Base-by-base conservation (phyloP, 2,329 filamentous ascomycete genomes). In the Neocatenulostroma microsporum region DNA sequence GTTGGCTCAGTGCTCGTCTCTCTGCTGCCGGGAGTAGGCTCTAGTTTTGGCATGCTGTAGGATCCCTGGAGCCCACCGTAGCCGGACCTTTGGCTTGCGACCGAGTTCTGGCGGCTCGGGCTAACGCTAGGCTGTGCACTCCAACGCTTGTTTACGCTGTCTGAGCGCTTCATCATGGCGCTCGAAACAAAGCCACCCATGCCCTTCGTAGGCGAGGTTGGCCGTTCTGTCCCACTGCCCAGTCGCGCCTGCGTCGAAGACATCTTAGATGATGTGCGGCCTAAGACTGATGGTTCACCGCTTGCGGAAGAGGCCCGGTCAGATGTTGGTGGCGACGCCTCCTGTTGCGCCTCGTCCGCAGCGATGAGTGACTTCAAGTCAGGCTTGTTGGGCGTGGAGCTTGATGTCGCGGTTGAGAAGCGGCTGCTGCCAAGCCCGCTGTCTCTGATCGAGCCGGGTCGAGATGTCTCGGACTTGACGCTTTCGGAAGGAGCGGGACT, bases 141-240 rank as follows among this genome's bases (percentile, higher is more conserved):
- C 89, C 89, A 98, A 52, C 91, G 75, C 68, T 98, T 87, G 54
- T 68, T 94, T 42, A 95, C 84, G 55, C 89, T 98, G 61, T 96
- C 91, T 20, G 86, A 91, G 44, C 91, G 76, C 64, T 93, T 95
- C 79, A 98, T 84, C 86, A 98, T 96, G 39, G 93, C 91, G 57
- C 91, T 98, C 63, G 96, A 87, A 2, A 98, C 91, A 57, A 98
- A 98, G 0, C 93, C 91, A 27, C 91, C 91, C 64, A 94, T 78
- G 19, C 91, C 93, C 62, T 98, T 98, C 1, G 91, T 98, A 12
- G 91, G 91, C 8, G 91, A 96, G 12, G 73, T 62, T 11, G 88
- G 75, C 37, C 56, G 67, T 54, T 68, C 64, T 21, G 67, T 63
- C 7, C 40, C 44, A 30, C 37, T 40, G 19, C 69, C 74, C 33